phyloP scores from a whole-genome alignment of 2,329 filamentous ascomycete genomes.

The Paecilomyces dactylethromorphus region DNA sequence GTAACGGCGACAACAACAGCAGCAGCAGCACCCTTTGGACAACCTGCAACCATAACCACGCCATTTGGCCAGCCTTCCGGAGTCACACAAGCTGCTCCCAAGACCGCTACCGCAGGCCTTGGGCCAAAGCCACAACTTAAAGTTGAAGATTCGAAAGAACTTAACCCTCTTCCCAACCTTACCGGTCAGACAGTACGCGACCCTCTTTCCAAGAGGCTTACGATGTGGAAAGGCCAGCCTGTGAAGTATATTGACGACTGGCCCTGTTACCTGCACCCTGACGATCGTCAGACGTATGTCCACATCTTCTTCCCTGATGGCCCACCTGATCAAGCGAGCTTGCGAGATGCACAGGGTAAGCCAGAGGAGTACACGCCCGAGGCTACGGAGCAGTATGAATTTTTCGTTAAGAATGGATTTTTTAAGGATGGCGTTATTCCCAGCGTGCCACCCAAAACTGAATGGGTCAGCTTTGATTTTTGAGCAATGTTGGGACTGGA shows the following conservation, averaged over 20 bases:
- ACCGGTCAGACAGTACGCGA: constrained; percentile 30
- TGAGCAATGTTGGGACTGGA: constrained; percentile 28
- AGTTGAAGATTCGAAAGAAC: constrained; percentile 15
- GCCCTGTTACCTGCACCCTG: constrained; percentile 46
- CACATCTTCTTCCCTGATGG: constrained; percentile 71
- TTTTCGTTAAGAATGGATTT: constrained; percentile 56
- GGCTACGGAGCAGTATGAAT: constrained; percentile 56
- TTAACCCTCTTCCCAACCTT: constrained; percentile 30
- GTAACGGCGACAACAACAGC: not conserved
- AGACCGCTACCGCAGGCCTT: constrained; percentile 10
- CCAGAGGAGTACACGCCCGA: constrained; percentile 44
- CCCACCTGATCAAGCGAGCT: constrained; percentile 46
- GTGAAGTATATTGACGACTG: constrained; percentile 52
- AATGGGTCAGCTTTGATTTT: constrained; percentile 70
- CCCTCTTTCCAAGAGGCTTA: constrained; percentile 35
- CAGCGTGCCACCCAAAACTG: constrained; percentile 67
- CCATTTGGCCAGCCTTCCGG: constrained; percentile 17
- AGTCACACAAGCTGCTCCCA: constrained; percentile 3
- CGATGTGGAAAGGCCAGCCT: constrained; percentile 57
- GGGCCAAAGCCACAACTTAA: constrained; percentile 23
- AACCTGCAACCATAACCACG: constrained; percentile 17
- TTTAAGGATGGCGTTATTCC: constrained; percentile 71
- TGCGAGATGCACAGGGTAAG: constrained; percentile 47
- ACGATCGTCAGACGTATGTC: constrained; percentile 51
- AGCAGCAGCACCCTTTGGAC: constrained; percentile 19